Percentiles rank a stretch among this genome's conserved stretches.
Conservation (phyloP, 371 early-diverging fungal species). For the Mortierella sp. region DNA sequence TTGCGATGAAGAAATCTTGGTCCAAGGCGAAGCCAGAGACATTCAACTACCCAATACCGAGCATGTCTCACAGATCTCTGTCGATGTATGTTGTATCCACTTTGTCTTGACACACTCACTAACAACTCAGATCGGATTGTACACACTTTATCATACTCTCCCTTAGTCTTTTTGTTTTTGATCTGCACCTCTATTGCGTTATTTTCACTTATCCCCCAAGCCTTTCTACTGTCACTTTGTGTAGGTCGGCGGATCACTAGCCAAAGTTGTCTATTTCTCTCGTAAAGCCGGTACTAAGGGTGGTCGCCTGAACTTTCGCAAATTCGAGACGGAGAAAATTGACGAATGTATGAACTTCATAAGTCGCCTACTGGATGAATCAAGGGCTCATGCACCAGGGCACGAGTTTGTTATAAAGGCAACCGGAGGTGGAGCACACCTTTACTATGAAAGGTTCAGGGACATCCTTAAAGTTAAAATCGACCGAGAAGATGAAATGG, state of each 20-base stretch:
- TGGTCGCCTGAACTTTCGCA: conserved; percentile 93
- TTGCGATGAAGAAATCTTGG: conserved; percentile 67
- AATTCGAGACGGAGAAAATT: conserved; percentile 94
- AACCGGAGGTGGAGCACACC: conserved; percentile 91
- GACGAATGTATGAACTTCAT: conserved; percentile 92
- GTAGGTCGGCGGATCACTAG: conserved; percentile 93
- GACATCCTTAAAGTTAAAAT: conserved; percentile 76
- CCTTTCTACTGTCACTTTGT: background rate
- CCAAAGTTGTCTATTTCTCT: conserved; percentile 93
- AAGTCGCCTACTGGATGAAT: conserved; percentile 72
- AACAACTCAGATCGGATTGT: background rate
- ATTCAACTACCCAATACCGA: conserved; percentile 90
- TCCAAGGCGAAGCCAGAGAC: conserved; percentile 73
- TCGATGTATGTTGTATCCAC: conserved; percentile 74
- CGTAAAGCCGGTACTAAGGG: conserved; percentile 71
- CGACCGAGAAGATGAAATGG: conserved; percentile 90
- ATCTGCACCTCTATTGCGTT: background rate
- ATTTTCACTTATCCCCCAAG: too few species aligned
- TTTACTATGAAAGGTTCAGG: conserved; percentile 71
- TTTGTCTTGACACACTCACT: background rate
- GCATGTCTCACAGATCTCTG: conserved; percentile 91
- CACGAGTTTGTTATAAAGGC: conserved; percentile 72
- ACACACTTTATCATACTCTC: background rate
- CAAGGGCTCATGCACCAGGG: conserved; percentile 48
- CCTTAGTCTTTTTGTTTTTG: background rate